Conservation (phyloP, 495 filamentous ascomycete genomes). For the Ramalina peruviana region DNA sequence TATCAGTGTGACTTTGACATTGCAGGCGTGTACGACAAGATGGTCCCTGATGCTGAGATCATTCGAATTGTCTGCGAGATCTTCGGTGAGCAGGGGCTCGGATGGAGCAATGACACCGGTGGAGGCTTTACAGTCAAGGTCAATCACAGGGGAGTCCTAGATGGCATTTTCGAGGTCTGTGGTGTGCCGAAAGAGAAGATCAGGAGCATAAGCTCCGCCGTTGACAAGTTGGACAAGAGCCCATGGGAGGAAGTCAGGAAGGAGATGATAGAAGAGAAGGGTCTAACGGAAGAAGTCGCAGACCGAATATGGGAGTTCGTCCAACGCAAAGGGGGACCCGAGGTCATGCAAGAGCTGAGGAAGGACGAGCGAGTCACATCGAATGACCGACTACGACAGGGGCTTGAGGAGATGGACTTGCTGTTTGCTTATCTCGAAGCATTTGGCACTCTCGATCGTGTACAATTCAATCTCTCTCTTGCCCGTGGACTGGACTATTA, state of each 20-base stretch:
- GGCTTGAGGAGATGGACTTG: constrained; percentile 67
- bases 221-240: constrained; percentile 92
- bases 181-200: constrained; percentile 81
- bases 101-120: constrained; percentile 32
- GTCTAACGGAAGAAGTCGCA: constrained; percentile 55
- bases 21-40: constrained; percentile 77
- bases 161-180: constrained; percentile 81
- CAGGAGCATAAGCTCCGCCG: constrained; percentile 73
- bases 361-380: constrained; percentile 45
- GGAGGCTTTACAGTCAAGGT: constrained; percentile 75
- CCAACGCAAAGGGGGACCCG: constrained; percentile 47
- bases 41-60: constrained; percentile 94
- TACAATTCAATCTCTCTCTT: constrained; percentile 72
- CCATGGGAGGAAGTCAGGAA: constrained; percentile 81
- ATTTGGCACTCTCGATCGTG: constrained; percentile 51
- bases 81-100: constrained; percentile 55
- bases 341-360: constrained; percentile 54
- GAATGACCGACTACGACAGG: constrained; percentile 60
- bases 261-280: constrained; percentile 91
- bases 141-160: constrained; percentile 89
- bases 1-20: constrained; percentile 98
- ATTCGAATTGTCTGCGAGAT: constrained; percentile 73
- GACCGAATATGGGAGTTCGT: constrained; percentile 80
- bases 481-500: constrained; percentile 89
- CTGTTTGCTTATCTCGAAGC: constrained; percentile 72